Percentiles rank a stretch among this genome's conserved stretches.
Evolutionary conservation across 257 asterid species (phyloP).

Genomic region (Penstemon barbatus): DNA sequence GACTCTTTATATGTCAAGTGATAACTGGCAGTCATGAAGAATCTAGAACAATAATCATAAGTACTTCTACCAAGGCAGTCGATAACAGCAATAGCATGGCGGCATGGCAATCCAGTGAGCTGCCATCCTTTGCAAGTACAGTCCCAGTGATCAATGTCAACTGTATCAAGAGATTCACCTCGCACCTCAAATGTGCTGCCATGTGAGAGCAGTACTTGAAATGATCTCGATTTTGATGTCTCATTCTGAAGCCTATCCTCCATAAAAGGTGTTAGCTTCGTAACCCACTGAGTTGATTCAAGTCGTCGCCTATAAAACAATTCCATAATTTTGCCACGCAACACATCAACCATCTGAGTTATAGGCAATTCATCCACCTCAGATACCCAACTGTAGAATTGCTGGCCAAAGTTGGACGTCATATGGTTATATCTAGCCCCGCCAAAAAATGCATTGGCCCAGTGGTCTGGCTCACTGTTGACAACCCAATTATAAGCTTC

Average conservation of each 20-base stretch:
- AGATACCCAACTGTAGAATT: constrained; percentile 87
- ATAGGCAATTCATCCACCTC: constrained; percentile 95
- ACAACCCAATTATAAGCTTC: constrained; percentile 93
- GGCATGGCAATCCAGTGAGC: constrained; percentile 89
- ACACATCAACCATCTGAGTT: constrained; percentile 93
- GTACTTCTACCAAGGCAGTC: constrained; percentile 57
- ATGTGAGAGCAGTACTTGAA: constrained; percentile 45
- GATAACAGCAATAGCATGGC: constrained; percentile 79
- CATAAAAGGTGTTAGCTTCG: constrained; percentile 73
- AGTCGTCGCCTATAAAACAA: constrained; percentile 68
- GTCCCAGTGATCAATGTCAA: constrained; percentile 77
- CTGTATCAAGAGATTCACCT: constrained; percentile 60
- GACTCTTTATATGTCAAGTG: constrained; percentile 73
- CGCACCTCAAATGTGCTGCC: constrained; percentile 73
- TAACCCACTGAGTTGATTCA: constrained; percentile 78
- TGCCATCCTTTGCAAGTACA: constrained; percentile 95
- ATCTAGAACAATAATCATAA: constrained; percentile 76
- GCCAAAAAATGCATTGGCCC: constrained; percentile 83
- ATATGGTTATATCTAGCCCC: constrained; percentile 86
- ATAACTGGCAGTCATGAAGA: constrained; percentile 66
- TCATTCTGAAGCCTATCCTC: constrained; percentile 86
- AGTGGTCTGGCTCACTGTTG: constrained; percentile 79
- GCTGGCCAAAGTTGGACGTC: constrained; percentile 90
- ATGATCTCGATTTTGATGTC: constrained; percentile 54
- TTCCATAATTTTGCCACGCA: constrained; percentile 95